A percentile compares a stretch with the other conserved stretches of the same genome.
These are phyloP conservation scores for Annulohypoxylon nitens DNA, from an alignment of 495 filamentous ascomycete species.

Conservation along the genomic window DNA sequence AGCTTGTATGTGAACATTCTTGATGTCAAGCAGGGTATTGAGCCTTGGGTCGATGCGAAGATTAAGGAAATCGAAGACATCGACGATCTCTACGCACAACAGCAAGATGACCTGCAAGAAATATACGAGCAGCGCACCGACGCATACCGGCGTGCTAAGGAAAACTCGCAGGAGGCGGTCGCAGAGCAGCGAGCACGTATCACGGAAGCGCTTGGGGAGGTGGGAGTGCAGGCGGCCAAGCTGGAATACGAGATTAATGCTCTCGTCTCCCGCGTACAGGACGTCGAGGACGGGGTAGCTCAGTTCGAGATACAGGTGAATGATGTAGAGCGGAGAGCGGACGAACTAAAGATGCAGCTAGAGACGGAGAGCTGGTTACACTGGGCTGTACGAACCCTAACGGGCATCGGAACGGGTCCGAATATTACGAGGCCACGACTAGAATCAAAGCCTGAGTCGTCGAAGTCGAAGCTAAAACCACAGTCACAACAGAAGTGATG, in stretches of 20 bases:
- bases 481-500: slow-evolving; percentile 26
- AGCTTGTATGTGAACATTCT: slow-evolving; percentile 66
- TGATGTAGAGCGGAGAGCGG: slow-evolving; percentile 79
- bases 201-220: slow-evolving; percentile 80
- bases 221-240: slow-evolving; percentile 86
- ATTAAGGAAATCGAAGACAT: slow-evolving; percentile 72
- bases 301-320: slow-evolving; percentile 87
- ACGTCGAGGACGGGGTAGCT: slow-evolving; percentile 84
- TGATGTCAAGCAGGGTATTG: slow-evolving; percentile 63
- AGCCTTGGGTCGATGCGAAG: slow-evolving; percentile 76
- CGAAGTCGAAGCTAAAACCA: slow-evolving; percentile 8
- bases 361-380: slow-evolving; percentile 73
- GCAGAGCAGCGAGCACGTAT: slow-evolving; percentile 74
- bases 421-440: slow-evolving; percentile 60
- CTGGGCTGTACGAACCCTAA: slow-evolving; percentile 69
- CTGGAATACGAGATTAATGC: slow-evolving; percentile 93
- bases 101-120: slow-evolving; percentile 74
- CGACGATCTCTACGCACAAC: slow-evolving; percentile 69
- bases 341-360: slow-evolving; percentile 74
- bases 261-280: slow-evolving; percentile 83
- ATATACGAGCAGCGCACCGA: slow-evolving; percentile 76
- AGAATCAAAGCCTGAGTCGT: not conserved
- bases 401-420: slow-evolving; percentile 70
- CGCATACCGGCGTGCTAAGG: slow-evolving; percentile 72
- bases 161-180: slow-evolving; percentile 74